A percentile compares a stretch with the other conserved stretches of the same genome.
These are phyloP conservation scores for Xylaria nigripes DNA, from an alignment of 495 filamentous ascomycete species.

Conservation along the genomic window DNA sequence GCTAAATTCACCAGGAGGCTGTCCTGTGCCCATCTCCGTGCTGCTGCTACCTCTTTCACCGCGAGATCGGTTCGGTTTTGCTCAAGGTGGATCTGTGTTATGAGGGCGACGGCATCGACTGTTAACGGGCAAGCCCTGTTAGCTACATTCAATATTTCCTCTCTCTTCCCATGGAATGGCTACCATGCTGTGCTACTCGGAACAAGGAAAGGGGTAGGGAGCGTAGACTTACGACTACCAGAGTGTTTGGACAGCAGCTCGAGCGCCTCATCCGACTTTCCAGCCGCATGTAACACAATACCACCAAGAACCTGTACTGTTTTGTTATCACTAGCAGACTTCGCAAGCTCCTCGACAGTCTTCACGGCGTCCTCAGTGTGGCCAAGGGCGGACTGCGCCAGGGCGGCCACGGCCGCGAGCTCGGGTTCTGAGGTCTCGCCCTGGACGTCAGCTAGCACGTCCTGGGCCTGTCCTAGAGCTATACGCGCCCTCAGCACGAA, in stretches of 20 bases:
- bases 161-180: slow-evolving; percentile 7
- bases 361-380: slow-evolving; percentile 52
- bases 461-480: slow-evolving; percentile 65
- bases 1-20: slow-evolving; percentile 88
- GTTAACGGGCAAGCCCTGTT: neutral
- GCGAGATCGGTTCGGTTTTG: slow-evolving; percentile 89
- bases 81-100: slow-evolving; percentile 82
- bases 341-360: slow-evolving; percentile 57
- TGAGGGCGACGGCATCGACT: slow-evolving; percentile 61
- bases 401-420: slow-evolving; percentile 65
- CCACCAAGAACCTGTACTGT: slow-evolving; percentile 74
- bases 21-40: slow-evolving; percentile 92
- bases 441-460: slow-evolving; percentile 59
- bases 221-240: slow-evolving; percentile 68
- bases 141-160: neutral
- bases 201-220: neutral
- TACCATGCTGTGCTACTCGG: neutral
- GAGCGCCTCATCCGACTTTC: slow-evolving; percentile 75
- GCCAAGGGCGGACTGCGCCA: slow-evolving; percentile 60
- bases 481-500: slow-evolving; percentile 74
- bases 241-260: slow-evolving; percentile 71
- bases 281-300: slow-evolving; percentile 68
- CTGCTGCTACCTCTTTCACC: slow-evolving; percentile 78
- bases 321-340: slow-evolving; percentile 58
- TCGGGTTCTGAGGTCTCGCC: slow-evolving; percentile 58